Percentiles rank a stretch among this genome's conserved stretches.
Evolutionary conservation across 2,329 filamentous ascomycete species (phyloP).

Genomic region (Aspergillus aculeatinus): DNA sequence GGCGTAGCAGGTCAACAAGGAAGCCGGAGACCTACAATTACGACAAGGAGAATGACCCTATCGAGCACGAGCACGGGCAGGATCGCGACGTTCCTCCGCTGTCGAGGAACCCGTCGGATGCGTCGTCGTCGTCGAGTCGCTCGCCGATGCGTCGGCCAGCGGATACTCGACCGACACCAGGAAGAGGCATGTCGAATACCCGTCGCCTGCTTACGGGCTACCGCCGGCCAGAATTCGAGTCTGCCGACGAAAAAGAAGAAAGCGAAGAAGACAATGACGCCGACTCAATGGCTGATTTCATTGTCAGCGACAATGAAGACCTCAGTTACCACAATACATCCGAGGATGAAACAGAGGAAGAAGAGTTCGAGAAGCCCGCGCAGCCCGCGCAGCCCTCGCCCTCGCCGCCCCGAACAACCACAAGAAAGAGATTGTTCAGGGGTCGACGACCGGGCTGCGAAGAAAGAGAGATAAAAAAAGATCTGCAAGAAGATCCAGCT

Average conservation of each 20-base stretch:
- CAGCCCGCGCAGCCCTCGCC: conserved; percentile 5
- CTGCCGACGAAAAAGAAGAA: conserved; percentile 23
- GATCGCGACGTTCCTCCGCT: conserved; percentile 12
- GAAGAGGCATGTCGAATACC: conserved; percentile 11
- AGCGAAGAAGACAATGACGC: conserved; percentile 31
- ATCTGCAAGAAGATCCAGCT: conserved; percentile 5
- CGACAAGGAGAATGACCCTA: conserved; percentile 36
- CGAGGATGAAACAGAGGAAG: conserved; percentile 30
- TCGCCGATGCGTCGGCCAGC: conserved; percentile 21
- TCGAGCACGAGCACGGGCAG: conserved; percentile 25
- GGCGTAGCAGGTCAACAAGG: conserved; percentile 17
- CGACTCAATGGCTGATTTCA: conserved; percentile 42
- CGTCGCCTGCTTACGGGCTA: conserved; percentile 18
- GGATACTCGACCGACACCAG: conserved; percentile 7
- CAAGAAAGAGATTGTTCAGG: conserved; percentile 35
- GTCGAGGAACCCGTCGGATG: conserved; percentile 23
- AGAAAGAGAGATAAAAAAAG: conserved; percentile 18
- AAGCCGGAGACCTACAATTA: conserved; percentile 34
- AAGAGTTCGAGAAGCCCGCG: conserved; percentile 19
- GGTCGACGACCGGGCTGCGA: conserved; percentile 31
- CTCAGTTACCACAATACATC: conserved; percentile 36
- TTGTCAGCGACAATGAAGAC: conserved; percentile 43
- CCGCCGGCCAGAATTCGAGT: conserved; percentile 19
- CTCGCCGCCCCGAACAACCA: conserved; percentile 26
- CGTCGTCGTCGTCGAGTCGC: conserved; percentile 19